phyloP scores from a whole-genome alignment of 129 eudicot genomes.

The Gnaphalium uliginosum region DNA sequence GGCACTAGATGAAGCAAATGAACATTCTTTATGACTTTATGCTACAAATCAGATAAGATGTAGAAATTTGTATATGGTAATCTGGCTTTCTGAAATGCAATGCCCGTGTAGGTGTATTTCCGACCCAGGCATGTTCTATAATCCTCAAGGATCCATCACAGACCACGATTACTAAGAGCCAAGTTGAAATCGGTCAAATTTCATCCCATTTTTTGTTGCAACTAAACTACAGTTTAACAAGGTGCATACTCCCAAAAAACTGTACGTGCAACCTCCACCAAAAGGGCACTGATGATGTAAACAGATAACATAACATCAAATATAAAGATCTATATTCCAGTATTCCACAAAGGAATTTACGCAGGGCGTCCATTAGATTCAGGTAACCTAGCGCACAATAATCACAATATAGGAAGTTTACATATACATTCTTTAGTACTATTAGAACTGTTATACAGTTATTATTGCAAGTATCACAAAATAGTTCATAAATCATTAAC shows the following conservation, averaged over 20 bases:
- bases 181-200: neutral
- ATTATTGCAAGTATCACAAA: neutral
- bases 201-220: neutral
- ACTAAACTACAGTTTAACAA: neutral
- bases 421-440: neutral
- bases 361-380: neutral
- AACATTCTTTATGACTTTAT: neutral
- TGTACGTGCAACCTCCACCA: neutral
- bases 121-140: neutral
- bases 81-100: neutral
- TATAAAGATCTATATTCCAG: neutral
- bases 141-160: neutral
- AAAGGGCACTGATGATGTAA: neutral
- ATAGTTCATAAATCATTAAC: neutral
- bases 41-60: neutral
- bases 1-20: neutral
- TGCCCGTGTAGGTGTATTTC: neutral
- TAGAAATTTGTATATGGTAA: neutral
- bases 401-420: neutral
- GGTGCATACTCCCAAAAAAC: neutral
- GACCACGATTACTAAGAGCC: neutral
- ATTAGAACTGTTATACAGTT: neutral
- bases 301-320: too few species aligned
- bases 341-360: neutral
- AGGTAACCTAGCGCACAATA: neutral